A percentile compares a stretch with the other conserved stretches of the same genome.
Conservation (phyloP, 169 alveolate genomes). For the Blepharisma undulans region DNA sequence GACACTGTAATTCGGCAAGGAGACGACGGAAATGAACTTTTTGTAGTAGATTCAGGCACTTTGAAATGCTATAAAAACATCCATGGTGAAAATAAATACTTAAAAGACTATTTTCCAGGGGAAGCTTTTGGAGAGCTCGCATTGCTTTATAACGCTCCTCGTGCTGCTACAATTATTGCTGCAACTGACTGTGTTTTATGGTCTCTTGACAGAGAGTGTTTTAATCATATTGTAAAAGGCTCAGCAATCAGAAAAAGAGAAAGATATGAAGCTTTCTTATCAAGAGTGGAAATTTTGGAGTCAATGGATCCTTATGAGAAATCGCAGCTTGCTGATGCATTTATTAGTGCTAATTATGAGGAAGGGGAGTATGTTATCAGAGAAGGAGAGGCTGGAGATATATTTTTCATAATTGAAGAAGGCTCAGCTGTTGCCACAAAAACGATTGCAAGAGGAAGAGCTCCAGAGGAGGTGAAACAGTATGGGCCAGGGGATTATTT, state of each 20-base stretch:
- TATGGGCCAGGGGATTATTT: conserved; percentile 94
- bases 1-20: conserved; percentile 77
- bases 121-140: conserved; percentile 98
- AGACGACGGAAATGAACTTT: conserved; percentile 81
- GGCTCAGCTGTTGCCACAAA: conserved; percentile 95
- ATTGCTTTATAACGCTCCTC: conserved; percentile 93
- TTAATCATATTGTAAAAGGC: conserved; percentile 93
- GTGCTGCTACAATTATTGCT: conserved; percentile 95
- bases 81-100: conserved; percentile 58
- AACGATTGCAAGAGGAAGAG: conserved; percentile 81
- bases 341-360: conserved; percentile 80
- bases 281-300: conserved; percentile 87
- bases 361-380: conserved; percentile 91
- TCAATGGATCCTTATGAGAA: conserved; percentile 94
- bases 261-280: conserved; percentile 89
- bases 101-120: conserved; percentile 85
- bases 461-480: conserved; percentile 84
- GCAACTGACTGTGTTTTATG: conserved; percentile 87
- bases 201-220: conserved; percentile 93
- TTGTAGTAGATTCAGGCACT: conserved; percentile 81
- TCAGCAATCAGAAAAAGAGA: conserved; percentile 93
- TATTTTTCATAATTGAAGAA: conserved; percentile 91
- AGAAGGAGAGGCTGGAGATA: conserved; percentile 94
- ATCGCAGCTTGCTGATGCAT: conserved; percentile 92
- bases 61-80: conserved; percentile 77